phyloP scores from a whole-genome alignment of 371 early-diverging fungal genomes.

The Mortierella sp. region DNA sequence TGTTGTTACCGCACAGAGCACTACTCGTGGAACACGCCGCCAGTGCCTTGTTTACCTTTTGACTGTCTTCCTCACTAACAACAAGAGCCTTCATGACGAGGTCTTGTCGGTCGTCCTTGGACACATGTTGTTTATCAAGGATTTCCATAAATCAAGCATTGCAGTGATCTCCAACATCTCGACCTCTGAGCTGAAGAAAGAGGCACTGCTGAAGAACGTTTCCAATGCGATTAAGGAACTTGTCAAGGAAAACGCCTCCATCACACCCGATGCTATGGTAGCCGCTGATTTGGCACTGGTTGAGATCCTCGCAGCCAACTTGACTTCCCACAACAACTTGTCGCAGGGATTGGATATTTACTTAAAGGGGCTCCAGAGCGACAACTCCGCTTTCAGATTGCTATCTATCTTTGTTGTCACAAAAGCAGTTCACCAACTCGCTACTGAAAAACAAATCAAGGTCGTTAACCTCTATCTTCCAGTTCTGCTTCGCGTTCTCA shows the following conservation, averaged over 20 bases:
- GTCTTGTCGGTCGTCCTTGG: constrained; percentile 52
- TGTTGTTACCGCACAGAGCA: constrained; percentile 39
- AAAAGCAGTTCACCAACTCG: constrained; percentile 33
- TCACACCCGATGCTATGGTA: constrained; percentile 18
- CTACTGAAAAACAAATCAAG: constrained; percentile 40
- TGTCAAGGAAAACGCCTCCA: constrained; percentile 25
- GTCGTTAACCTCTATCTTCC: constrained; percentile 33
- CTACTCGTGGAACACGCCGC: constrained; percentile 41
- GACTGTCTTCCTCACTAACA: constrained; percentile 41
- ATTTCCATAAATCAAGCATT: constrained; percentile 48
- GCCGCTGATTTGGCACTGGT: constrained; percentile 34
- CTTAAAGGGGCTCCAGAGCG: constrained; percentile 42
- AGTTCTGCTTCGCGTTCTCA: constrained; percentile 29
- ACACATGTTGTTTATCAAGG: constrained; percentile 32
- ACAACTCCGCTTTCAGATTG: constrained; percentile 30
- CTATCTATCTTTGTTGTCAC: constrained; percentile 56
- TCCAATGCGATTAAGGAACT: constrained; percentile 30
- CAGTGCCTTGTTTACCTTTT: constrained; percentile 54
- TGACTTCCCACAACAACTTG: constrained; percentile 53
- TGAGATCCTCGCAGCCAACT: constrained; percentile 53
- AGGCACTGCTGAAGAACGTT: constrained; percentile 56
- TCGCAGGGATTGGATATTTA: constrained; percentile 36
- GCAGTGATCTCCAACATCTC: constrained; percentile 47
- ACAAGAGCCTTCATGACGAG: constrained; percentile 37
- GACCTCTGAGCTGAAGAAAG: constrained; percentile 43